Percentiles rank a stretch among this genome's conserved stretches.
These are phyloP conservation scores for Coemansia sp. DNA, from an alignment of 192 early-diverging fungal species.

Conservation along the genomic window DNA sequence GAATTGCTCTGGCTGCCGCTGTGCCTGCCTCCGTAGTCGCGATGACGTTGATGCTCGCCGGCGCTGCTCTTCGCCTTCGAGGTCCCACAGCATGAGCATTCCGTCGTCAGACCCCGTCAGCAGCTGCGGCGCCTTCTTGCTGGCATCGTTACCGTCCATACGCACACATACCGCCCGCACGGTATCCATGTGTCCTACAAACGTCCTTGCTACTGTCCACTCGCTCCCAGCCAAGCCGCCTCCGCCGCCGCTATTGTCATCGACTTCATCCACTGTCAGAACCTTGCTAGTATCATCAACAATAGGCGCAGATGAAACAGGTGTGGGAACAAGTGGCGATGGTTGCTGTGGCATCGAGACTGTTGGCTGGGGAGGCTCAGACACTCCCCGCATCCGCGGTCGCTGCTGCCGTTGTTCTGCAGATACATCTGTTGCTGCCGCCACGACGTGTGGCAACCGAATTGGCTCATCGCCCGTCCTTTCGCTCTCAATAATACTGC, in stretches of 20 bases:
- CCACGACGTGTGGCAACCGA: background rate
- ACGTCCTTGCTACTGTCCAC: slow-evolving; percentile 18
- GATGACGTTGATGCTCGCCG: background rate
- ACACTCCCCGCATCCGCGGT: slow-evolving; percentile 14
- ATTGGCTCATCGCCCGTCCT: background rate
- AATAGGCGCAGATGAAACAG: background rate
- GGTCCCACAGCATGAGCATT: slow-evolving; percentile 44
- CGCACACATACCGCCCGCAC: slow-evolving; percentile 27
- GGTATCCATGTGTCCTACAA: slow-evolving; percentile 43
- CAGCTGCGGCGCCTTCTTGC: slow-evolving; percentile 9
- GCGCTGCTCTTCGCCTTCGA: slow-evolving; percentile 16
- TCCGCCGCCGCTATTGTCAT: background rate
- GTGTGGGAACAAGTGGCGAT: background rate
- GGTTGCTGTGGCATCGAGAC: background rate
- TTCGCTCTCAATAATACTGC: slow-evolving; percentile 35
- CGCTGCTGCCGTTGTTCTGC: slow-evolving; percentile 13
- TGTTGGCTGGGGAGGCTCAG: background rate
- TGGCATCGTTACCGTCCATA: background rate
- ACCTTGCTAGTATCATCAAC: background rate
- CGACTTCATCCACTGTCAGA: slow-evolving; percentile 37
- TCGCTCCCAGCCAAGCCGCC: background rate
- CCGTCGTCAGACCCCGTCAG: slow-evolving; percentile 46
- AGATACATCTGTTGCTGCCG: background rate
- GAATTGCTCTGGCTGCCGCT: background rate
- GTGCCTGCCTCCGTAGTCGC: background rate